Evolutionary conservation across 2,329 filamentous ascomycete genomes (phyloP).

Genomic region (Dactylella cylindrospora): DNA sequence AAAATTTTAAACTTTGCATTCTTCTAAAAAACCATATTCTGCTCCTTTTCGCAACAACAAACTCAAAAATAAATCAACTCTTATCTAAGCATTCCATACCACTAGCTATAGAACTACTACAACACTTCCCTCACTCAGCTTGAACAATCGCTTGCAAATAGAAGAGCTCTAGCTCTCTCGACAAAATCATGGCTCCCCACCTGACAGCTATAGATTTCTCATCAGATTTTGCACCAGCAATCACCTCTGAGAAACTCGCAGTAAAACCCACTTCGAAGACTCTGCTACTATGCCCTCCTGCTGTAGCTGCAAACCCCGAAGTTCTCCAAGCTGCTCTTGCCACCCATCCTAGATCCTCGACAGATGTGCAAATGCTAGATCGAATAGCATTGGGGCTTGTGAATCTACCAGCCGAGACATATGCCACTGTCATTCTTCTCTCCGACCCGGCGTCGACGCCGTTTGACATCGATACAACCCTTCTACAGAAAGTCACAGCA

Average conservation of each 20-base stretch:
- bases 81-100: background rate
- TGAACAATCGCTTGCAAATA: conserved; percentile 1
- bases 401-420: conserved; percentile 71
- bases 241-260: conserved; percentile 11
- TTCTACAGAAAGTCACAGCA: conserved; percentile 58
- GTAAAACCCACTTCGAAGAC: conserved; percentile 60
- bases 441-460: conserved; percentile 63
- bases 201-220: conserved; percentile 61
- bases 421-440: conserved; percentile 82
- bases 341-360: conserved; percentile 66
- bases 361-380: conserved; percentile 97
- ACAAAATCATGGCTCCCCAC: conserved; percentile 58
- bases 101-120: background rate
- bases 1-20: no score
- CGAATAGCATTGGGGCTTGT: conserved; percentile 81
- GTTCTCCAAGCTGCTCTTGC: conserved; percentile 71
- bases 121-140: background rate
- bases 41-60: conserved; percentile 1
- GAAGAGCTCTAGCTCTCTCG: no score
- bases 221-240: conserved; percentile 56
- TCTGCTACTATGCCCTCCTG: conserved; percentile 85
- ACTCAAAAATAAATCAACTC: no score
- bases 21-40: background rate
- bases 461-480: conserved; percentile 63
- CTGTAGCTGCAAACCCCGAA: conserved; percentile 80